Evolutionary conservation across 2,329 filamentous ascomycete genomes (phyloP).

Genomic region (Ophiostoma tasmaniense): DNA sequence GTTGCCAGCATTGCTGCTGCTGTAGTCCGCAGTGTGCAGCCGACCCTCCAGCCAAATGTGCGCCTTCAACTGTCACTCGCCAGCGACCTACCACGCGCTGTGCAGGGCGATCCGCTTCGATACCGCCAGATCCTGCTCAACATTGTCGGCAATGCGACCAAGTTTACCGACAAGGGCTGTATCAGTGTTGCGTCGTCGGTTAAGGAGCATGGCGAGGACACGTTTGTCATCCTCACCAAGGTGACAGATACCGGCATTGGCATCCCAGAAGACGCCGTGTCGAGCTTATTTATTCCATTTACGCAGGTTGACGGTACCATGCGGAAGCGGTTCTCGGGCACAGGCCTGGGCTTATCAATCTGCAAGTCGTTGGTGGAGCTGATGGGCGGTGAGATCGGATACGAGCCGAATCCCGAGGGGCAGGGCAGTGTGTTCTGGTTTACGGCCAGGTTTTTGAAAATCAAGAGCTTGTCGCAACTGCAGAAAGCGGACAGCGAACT

Average conservation of each 20-base stretch:
- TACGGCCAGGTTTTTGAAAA: slow-evolving; percentile 45
- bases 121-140: slow-evolving; percentile 57
- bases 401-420: slow-evolving; percentile 74
- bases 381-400: slow-evolving; percentile 95
- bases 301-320: slow-evolving; percentile 95
- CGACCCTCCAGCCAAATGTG: slow-evolving; percentile 38
- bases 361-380: slow-evolving; percentile 89
- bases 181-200: slow-evolving; percentile 38
- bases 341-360: slow-evolving; percentile 86
- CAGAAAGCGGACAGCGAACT: slow-evolving; percentile 6
- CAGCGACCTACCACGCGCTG: slow-evolving; percentile 39
- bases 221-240: slow-evolving; percentile 43
- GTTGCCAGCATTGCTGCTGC: slow-evolving; percentile 38
- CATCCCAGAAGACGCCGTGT: slow-evolving; percentile 54
- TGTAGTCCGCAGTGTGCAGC: slow-evolving; percentile 42
- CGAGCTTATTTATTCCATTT: slow-evolving; percentile 78
- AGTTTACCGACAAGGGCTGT: slow-evolving; percentile 51
- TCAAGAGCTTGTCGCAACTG: slow-evolving; percentile 27
- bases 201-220: slow-evolving; percentile 33
- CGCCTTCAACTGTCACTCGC: slow-evolving; percentile 37
- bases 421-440: slow-evolving; percentile 94
- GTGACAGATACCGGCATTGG: slow-evolving; percentile 76
- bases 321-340: slow-evolving; percentile 89
- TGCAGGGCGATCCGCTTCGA: slow-evolving; percentile 49
- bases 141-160: slow-evolving; percentile 51